phyloP scores from a whole-genome alignment of 768 basidiomycete genomes.

The Termitomyces sp. region DNA sequence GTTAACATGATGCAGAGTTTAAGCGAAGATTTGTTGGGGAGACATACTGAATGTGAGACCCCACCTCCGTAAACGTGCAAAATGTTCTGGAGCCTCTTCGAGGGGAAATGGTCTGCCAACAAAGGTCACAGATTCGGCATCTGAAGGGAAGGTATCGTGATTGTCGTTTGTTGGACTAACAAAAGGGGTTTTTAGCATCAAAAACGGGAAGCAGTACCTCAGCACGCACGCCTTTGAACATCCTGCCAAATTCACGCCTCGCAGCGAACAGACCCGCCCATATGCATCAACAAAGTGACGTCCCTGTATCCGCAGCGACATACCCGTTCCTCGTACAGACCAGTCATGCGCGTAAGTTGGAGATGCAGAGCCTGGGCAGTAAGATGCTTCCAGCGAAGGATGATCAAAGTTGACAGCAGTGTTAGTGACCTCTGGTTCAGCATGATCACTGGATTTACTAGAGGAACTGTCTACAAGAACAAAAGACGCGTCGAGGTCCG shows the following conservation, averaged over 20 bases:
- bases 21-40: neutral
- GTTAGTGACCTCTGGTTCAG: constrained; percentile 2
- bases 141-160: constrained; percentile 63
- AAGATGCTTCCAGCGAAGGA: constrained; percentile 43
- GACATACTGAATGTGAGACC: constrained; percentile 79
- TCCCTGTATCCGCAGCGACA: constrained; percentile 56
- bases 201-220: neutral
- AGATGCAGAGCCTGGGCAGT: constrained; percentile 41
- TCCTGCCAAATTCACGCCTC: constrained; percentile 87
- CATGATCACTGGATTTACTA: neutral
- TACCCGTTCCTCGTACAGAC: constrained; percentile 55
- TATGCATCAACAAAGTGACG: constrained; percentile 80
- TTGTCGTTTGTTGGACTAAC: constrained; percentile 67
- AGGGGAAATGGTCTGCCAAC: constrained; percentile 90
- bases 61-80: constrained; percentile 79
- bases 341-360: constrained; percentile 71
- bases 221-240: constrained; percentile 71
- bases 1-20: neutral
- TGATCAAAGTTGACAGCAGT: neutral
- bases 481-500: constrained; percentile 48
- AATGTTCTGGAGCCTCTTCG: constrained; percentile 82
- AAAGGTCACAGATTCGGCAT: constrained; percentile 70
- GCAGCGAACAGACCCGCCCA: constrained; percentile 75
- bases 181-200: neutral
- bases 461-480: constrained; percentile 37